Base-by-base conservation (phyloP, 1,284 basidiomycete genomes). In the Agaricales sp. region DNA sequence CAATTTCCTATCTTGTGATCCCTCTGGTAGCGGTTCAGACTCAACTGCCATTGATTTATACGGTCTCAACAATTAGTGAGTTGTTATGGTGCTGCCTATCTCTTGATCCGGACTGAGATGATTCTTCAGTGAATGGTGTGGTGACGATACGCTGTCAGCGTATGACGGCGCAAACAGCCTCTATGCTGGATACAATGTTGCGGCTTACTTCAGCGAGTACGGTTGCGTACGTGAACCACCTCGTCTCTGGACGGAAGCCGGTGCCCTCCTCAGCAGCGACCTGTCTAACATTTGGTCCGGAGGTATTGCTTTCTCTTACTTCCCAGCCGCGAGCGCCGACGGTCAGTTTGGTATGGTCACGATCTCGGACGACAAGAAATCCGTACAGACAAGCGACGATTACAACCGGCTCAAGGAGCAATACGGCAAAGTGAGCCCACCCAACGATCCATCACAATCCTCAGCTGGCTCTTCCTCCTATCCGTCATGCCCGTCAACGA, bases 171-270 rank as follows among this genome's bases (percentile, higher is more conserved):
- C 72, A 51, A 77, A 78, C 26, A 64, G 60, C 23, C 71, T 75
- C 30, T 87, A 77, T 63, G 74, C 70, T 57, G 72, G 77, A 53
- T 82, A 85, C 62, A 88, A 89, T 49, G 77, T 93, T 20, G 78
- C 81, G 1, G 87, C 88, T 3, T 94, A 94, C 73, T 90, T 94
- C 68, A 88, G 88, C 61, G 92, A 96, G 72, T 95, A 78, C 55
- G 92, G 92, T 51, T 91, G 87, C 59, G 80, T 84, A 59, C 75
- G 67, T 11, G 66, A 62, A 19, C 65, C 66, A 23, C 79, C 83
- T 41, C 82, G 90, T 57, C 67, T 81, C 21, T 96, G 89, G 88
- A 84, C 80, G 35, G 92, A 96, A 63, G 80, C 83, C 12, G 69
- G 65, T 25, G 77, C 84, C n/a, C 72, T 96, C 16, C 87, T 85